These are phyloP conservation scores for Aureobasidium melanogenum DNA, from an alignment of 2,329 filamentous ascomycete species.

Conservation along the genomic window DNA sequence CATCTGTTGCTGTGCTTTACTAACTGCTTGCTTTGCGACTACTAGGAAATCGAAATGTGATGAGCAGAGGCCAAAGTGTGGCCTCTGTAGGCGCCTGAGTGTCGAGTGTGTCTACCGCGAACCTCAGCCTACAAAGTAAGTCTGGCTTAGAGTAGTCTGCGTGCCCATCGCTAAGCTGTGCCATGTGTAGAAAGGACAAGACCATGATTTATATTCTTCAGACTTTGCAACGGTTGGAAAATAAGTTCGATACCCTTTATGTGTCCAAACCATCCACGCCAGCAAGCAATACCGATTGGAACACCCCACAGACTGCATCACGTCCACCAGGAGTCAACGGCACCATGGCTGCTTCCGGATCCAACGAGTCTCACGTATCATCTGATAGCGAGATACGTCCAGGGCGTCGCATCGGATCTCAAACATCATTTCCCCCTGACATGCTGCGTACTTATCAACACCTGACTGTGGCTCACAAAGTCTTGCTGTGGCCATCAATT, in stretches of 20 bases:
- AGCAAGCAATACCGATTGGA: slow-evolving; percentile 17
- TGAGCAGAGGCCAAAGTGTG: slow-evolving; percentile 53
- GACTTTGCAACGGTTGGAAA: slow-evolving; percentile 45
- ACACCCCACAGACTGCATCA: neutral
- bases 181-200: slow-evolving; percentile 48
- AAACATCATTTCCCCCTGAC: neutral
- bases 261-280: slow-evolving; percentile 13
- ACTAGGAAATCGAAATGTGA: slow-evolving; percentile 57
- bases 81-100: slow-evolving; percentile 49
- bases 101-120: slow-evolving; percentile 53
- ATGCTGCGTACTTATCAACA: slow-evolving; percentile 17
- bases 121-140: slow-evolving; percentile 55
- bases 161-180: neutral
- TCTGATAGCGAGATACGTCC: neutral
- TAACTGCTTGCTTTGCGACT: slow-evolving; percentile 1
- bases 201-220: slow-evolving; percentile 54
- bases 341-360: neutral
- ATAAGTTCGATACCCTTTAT: slow-evolving; percentile 43
- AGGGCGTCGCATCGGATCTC: neutral
- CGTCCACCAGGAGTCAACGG: neutral
- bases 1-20: neutral
- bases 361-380: neutral
- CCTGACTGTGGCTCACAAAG: slow-evolving; percentile 40
- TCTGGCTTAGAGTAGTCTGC: slow-evolving; percentile 10
- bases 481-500: slow-evolving; percentile 40